Base-by-base conservation (phyloP, 1,284 basidiomycete genomes). In the Ustilago esculenta region DNA sequence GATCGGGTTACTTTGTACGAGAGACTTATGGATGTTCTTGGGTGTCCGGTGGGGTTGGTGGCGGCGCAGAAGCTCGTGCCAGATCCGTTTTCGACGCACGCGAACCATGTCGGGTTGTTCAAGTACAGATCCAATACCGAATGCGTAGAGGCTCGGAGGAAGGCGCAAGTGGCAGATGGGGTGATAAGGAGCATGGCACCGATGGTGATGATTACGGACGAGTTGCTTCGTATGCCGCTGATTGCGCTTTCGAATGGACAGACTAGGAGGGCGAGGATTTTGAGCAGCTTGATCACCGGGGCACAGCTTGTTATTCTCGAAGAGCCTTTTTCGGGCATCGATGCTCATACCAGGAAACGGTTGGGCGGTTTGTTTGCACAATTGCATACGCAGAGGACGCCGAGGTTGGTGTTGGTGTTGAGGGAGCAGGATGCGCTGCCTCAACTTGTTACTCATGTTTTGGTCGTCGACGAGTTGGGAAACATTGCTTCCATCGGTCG, bases 191-290 rank as follows among this genome's bases (percentile, higher is more conserved):
- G 35, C 17, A 60, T 69, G 34, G 78, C 76, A 1, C 73, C 76
- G 1, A 46, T 75, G 0, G 25, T 81, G 23, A 40, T 59, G 14
- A 58, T 81, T 20, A 59, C 46, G 11, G 45, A 69, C 21, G 45
- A 75, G n/a, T 43, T 81, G 15, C 55, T 81, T 0, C 39, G 72
- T 27, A 54, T 70, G 17, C 74, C 75, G 2, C 48, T 76, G 7
- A 76, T 82, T 85, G 87, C 68, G 85, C 88, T 98, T 45, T 92
- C 90, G 65, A 95, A 95, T 72, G 95, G 95, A 0, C 95, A 98
- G 84, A 96, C 90, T 18, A 84, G 95, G 32, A 84, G 92, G 21
- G 93, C 93, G 4, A 85, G 94, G 44, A 91, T 98, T 40, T 85
- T 91, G 3, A 88, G 88, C 67, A 91, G 92, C 0, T 82, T 98